Percentiles rank a stretch among this genome's conserved stretches.
These are phyloP conservation scores for Pichia paraexigua DNA, from an alignment of 805 yeast species.

Conservation along the genomic window DNA sequence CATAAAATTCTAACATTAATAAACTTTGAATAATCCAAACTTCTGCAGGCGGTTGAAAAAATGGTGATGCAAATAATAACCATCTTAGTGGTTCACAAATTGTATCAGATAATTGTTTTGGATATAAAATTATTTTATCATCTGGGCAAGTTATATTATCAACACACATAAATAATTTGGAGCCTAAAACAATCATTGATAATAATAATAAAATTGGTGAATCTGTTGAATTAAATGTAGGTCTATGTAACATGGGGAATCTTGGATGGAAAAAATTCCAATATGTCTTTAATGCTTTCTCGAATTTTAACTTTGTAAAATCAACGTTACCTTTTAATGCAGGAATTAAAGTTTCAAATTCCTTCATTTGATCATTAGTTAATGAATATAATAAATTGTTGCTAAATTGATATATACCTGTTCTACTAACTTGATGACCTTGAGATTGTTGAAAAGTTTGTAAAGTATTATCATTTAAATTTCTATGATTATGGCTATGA, in stretches of 20 bases:
- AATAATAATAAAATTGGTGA: constrained; percentile 44
- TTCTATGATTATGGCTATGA: background rate
- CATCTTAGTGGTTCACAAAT: constrained; percentile 58
- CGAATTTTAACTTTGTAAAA: constrained; percentile 23
- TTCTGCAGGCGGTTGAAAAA: constrained; percentile 68
- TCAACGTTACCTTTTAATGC: constrained; percentile 21
- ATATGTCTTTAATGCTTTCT: constrained; percentile 31
- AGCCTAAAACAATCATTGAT: constrained; percentile 51
- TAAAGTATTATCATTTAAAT: background rate
- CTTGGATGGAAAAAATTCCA: constrained; percentile 57
- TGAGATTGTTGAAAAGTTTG: constrained; percentile 13
- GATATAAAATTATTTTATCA: constrained; percentile 15
- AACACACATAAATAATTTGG: constrained; percentile 28
- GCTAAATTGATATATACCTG: constrained; percentile 1
- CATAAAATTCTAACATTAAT: constrained; percentile 68
- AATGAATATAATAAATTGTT: constrained; percentile 11
- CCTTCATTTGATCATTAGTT: constrained; percentile 15
- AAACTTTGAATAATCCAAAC: constrained; percentile 73
- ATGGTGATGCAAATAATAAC: constrained; percentile 60
- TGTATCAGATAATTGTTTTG: constrained; percentile 35
- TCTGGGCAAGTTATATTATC: constrained; percentile 20
- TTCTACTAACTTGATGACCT: constrained; percentile 8
- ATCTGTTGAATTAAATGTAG: constrained; percentile 43
- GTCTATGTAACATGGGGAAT: constrained; percentile 50
- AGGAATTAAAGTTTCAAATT: constrained; percentile 23